Conservation (phyloP, 306 rosid species). For the Fragaria vesca region DNA sequence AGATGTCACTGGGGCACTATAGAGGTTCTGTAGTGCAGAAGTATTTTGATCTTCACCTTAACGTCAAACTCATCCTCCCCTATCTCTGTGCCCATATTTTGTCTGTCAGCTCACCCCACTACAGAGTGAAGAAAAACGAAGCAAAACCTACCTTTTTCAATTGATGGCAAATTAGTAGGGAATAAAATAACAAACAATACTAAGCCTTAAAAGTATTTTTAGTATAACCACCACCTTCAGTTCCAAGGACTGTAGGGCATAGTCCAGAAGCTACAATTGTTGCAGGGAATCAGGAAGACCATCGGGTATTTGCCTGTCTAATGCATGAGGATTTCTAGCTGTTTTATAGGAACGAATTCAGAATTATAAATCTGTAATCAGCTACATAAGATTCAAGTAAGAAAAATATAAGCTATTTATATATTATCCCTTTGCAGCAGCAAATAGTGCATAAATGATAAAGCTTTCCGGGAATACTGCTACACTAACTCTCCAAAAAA, state of each 20-base stretch:
- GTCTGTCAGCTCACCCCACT: conserved; percentile 88
- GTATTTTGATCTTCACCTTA: not conserved
- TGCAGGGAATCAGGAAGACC: conserved; percentile 90
- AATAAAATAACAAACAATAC: conserved; percentile 19
- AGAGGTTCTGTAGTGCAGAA: not conserved
- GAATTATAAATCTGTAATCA: no score
- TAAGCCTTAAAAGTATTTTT: conserved; percentile 7
- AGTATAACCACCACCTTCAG: conserved; percentile 91
- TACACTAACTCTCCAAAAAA: no score
- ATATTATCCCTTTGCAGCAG: not conserved
- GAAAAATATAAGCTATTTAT: not conserved
- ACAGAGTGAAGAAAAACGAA: conserved; percentile 89
- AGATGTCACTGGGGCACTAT: not conserved
- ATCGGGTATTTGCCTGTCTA: not conserved
- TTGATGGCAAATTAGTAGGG: conserved; percentile 19
- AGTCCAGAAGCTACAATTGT: conserved; percentile 93
- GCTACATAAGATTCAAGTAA: not conserved
- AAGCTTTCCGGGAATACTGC: not conserved
- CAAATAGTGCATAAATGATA: not conserved
- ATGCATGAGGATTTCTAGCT: no score
- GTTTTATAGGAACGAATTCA: no score
- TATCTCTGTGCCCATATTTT: conserved; percentile 70
- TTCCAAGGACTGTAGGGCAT: conserved; percentile 88
- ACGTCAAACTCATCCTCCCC: conserved; percentile 50
- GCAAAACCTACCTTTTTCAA: conserved; percentile 64